These are phyloP conservation scores for Claviceps pazoutovae DNA, from an alignment of 2,329 filamentous ascomycete genomes.

Conservation along the genomic window DNA sequence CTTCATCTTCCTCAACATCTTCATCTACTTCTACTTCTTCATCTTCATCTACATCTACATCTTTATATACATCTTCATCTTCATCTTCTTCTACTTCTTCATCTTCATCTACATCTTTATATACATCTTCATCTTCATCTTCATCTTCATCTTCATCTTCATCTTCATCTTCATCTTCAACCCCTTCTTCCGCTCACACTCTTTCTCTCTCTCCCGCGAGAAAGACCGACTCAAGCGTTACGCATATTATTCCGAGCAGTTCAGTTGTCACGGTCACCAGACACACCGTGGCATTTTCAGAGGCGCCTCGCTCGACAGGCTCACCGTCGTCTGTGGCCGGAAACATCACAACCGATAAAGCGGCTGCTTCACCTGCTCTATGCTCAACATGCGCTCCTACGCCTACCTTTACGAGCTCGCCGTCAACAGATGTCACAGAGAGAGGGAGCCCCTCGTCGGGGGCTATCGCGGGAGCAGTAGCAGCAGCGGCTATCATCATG, in stretches of 20 bases:
- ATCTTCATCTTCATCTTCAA: too few species aligned
- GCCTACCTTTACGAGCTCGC: background rate
- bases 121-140: too few species aligned
- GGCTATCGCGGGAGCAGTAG: constrained; percentile 19
- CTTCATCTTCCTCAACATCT: too few species aligned
- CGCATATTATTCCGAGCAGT: constrained; percentile 22
- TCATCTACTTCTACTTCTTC: too few species aligned
- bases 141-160: too few species aligned
- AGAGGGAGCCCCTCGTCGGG: constrained; percentile 14
- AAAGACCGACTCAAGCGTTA: constrained; percentile 23
- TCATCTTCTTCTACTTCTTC: too few species aligned
- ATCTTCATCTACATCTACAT: too few species aligned
- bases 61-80: too few species aligned
- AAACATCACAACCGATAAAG: too few species aligned
- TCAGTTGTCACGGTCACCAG: constrained; percentile 21
- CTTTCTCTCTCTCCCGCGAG: background rate
- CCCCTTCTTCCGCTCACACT: too few species aligned
- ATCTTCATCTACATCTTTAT: too few species aligned
- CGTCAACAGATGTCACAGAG: background rate
- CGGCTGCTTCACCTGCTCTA: background rate
- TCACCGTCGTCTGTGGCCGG: background rate
- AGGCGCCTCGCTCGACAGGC: constrained; percentile 11
- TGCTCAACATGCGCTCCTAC: background rate
- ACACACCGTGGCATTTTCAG: constrained; percentile 19
- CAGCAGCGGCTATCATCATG: constrained; percentile 14